Base-by-base conservation (phyloP, 2,329 filamentous ascomycete genomes). In the Fusarium palustre region DNA sequence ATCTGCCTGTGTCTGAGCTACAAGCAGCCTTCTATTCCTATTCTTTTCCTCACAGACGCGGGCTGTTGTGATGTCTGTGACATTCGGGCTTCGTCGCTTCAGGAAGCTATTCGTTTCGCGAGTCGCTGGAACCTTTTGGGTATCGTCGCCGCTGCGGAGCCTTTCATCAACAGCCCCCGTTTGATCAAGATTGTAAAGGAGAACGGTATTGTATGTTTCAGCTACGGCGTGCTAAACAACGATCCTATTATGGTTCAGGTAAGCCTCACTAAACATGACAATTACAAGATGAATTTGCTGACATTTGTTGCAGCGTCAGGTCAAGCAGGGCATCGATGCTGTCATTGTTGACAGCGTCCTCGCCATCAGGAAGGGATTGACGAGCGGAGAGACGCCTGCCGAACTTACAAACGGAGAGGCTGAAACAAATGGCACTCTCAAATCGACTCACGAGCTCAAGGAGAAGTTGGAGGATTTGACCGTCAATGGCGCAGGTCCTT, bases 291-390 rank as follows among this genome's bases (percentile, higher is more conserved):
- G 10, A 20, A 46, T 39, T 52, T 24, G n/a, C 65, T 73, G 53
- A 74, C 53, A 39, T 16, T 46, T 25, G 15, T 52, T 72, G 70
- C 76, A 94, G 90, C 83, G 91, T 68, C 96, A 99, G 90, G 93
- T 97, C 12, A 92, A 93, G 56, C 93, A 97, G 80, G 95, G 96
- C 48, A 97, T 99, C 66, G 96, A 99, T 77, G 96, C 96, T 2
- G 95, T 99, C 55, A 99, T 99, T 76, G 96, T 98, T 16, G 96
- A 99, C 78, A 96, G 89, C 66, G 95, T 99, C 5, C 87, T 98
- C 31, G 93, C 93, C 41, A 97, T 99, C 72, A 90, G 95, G 47
- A 94, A 97, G 80, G 95, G 93, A 1, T 85, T 99, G 65, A 96
- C 92, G 6, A 78, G 66, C 46, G 71, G 69, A 22, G 76, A 78